Percentiles rank a stretch among this genome's conserved stretches.
phyloP scores from a whole-genome alignment of 169 alveolate genomes.

The Cryptosporidium ryanae region DNA sequence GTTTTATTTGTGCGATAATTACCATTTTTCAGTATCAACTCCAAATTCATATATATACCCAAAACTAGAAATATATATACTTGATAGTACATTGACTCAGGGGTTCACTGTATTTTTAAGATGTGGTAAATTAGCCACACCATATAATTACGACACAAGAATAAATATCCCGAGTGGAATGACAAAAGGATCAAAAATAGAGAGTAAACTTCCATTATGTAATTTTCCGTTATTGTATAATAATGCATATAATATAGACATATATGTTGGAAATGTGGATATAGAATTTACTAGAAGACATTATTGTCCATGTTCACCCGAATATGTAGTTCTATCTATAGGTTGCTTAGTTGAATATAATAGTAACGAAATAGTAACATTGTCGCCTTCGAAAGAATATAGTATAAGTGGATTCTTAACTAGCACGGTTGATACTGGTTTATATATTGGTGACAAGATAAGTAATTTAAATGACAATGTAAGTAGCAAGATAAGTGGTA shows the following conservation, averaged over 20 bases:
- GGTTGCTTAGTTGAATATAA: constrained; percentile 43
- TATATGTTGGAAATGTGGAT: constrained; percentile 69
- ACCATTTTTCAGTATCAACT: constrained; percentile 50
- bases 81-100: constrained; percentile 56
- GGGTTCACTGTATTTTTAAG: constrained; percentile 47
- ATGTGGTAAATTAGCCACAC: constrained; percentile 62
- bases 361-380: constrained; percentile 31
- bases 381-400: constrained; percentile 31
- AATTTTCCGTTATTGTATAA: constrained; percentile 39
- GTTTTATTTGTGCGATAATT: constrained; percentile 61
- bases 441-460: neutral
- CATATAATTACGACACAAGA: constrained; percentile 59
- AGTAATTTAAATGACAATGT: neutral
- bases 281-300: constrained; percentile 73
- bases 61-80: constrained; percentile 27
- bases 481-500: neutral
- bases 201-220: constrained; percentile 39
- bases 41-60: constrained; percentile 65
- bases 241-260: constrained; percentile 53
- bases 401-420: constrained; percentile 2
- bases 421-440: constrained; percentile 1
- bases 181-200: constrained; percentile 12
- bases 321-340: constrained; percentile 49
- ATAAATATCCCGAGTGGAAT: constrained; percentile 65
- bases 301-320: constrained; percentile 61